Conservation (phyloP, 208 protist species). For the Zelonia costaricensis region DNA sequence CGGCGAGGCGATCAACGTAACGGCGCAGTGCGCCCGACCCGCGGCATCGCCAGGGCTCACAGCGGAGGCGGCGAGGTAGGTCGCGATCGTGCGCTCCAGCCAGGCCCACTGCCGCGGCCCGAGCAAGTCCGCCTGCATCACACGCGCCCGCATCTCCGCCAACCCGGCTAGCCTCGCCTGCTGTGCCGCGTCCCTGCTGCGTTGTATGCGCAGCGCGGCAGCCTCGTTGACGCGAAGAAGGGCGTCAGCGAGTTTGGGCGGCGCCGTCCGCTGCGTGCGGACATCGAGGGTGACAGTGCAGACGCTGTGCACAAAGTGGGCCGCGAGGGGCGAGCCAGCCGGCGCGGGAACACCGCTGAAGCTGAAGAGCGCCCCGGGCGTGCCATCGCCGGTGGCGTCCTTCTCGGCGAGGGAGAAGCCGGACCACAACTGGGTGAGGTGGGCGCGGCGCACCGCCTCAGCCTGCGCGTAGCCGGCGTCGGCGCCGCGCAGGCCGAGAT, state of each 20-base stretch:
- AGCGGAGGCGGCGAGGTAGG: conserved; percentile 18
- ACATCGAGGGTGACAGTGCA: conserved; percentile 49
- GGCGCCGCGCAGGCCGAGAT: conserved; percentile 64
- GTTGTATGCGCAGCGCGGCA: conserved; percentile 9
- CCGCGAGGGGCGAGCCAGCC: conserved; percentile 11
- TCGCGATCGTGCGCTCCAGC: conserved; percentile 55
- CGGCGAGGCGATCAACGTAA: conserved; percentile 67
- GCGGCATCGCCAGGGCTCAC: conserved; percentile 18
- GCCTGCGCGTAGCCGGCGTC: conserved; percentile 39
- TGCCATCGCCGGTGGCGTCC: conserved; percentile 14
- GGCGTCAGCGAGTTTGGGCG: conserved; percentile 25
- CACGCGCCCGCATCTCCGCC: conserved; percentile 6
- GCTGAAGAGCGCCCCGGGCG: conserved; percentile 22
- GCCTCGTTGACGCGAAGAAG: conserved; percentile 16
- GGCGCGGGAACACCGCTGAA: conserved; percentile 38
- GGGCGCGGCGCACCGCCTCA: conserved; percentile 41
- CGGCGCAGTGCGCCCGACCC: conserved; percentile 38
- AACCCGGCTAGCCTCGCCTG: conserved; percentile 5
- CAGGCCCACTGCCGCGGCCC: conserved; percentile 81
- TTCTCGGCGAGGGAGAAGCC: conserved; percentile 8
- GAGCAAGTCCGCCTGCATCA: conserved; percentile 56
- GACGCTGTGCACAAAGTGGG: conserved; percentile 38
- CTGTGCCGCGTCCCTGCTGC: not conserved
- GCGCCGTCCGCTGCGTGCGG: conserved; percentile 25
- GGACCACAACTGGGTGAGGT: conserved; percentile 39